Evolutionary conservation across 441 rosid genomes (phyloP).

Genomic region (Lepidium campestre): DNA sequence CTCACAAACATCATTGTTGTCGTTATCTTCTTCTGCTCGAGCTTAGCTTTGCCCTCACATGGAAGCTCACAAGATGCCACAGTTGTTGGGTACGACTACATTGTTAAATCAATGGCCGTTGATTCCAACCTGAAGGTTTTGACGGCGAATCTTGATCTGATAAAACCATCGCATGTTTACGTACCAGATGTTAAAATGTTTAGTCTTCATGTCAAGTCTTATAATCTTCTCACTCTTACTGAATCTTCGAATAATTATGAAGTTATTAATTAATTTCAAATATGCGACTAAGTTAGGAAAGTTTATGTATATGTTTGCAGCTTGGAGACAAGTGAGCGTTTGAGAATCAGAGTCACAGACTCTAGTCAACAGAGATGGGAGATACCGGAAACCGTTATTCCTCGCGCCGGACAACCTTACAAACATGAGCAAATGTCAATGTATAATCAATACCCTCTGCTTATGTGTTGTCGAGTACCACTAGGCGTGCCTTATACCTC

Average conservation of each 20-base stretch:
- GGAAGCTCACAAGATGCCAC: slow-evolving; percentile 19
- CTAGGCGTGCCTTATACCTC: no score
- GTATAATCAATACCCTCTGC: no score
- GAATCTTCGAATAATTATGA: background rate
- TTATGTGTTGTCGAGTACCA: no score
- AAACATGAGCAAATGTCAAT: no score
- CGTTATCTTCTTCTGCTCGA: slow-evolving; percentile 7
- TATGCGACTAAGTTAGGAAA: background rate
- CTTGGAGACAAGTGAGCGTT: slow-evolving; percentile 37
- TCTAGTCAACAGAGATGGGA: slow-evolving; percentile 35
- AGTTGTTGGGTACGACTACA: slow-evolving; percentile 51
- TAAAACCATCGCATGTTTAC: slow-evolving; percentile 39
- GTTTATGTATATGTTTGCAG: slow-evolving; percentile 9
- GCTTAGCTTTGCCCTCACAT: slow-evolving; percentile 12
- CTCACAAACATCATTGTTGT: background rate
- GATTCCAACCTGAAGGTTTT: slow-evolving; percentile 15
- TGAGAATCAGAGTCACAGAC: slow-evolving; percentile 38
- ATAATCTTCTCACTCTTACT: background rate
- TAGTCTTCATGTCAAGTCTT: slow-evolving; percentile 47
- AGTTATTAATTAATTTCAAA: background rate
- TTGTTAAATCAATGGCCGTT: slow-evolving; percentile 27
- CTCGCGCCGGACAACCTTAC: slow-evolving; percentile 35
- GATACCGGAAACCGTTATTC: slow-evolving; percentile 36
- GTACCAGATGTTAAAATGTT: slow-evolving; percentile 51
- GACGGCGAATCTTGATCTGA: slow-evolving; percentile 46